These are phyloP conservation scores for Aspergillus haitiensis DNA, from an alignment of 495 filamentous ascomycete genomes.

Conservation along the genomic window DNA sequence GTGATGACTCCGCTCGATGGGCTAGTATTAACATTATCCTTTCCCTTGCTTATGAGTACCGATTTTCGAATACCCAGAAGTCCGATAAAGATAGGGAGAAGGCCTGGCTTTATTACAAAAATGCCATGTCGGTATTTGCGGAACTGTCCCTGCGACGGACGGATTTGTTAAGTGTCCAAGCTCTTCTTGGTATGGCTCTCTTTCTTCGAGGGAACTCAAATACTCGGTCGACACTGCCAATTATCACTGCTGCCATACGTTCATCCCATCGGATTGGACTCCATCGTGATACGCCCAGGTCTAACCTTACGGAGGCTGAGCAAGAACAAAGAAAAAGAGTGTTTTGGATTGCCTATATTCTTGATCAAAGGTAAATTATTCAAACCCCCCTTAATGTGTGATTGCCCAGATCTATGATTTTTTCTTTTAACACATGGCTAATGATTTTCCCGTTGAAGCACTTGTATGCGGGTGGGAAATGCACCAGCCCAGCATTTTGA, in stretches of 20 bases:
- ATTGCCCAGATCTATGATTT: too few species aligned
- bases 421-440: too few species aligned
- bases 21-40: conserved; percentile 90
- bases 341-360: conserved; percentile 90
- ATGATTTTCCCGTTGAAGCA: conserved; percentile 34
- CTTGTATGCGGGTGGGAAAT: conserved; percentile 83
- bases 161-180: conserved; percentile 90
- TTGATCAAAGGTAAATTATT: conserved; percentile 75
- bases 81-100: conserved; percentile 84
- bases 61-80: conserved; percentile 84
- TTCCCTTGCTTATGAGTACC: conserved; percentile 83
- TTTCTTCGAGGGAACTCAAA: conserved; percentile 95
- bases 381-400: too few species aligned
- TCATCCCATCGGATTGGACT: conserved; percentile 92
- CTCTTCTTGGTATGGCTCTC: conserved; percentile 88
- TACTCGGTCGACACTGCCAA: conserved; percentile 82
- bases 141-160: conserved; percentile 92
- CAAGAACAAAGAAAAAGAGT: conserved; percentile 92
- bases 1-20: conserved; percentile 94
- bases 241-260: conserved; percentile 88
- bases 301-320: conserved; percentile 78
- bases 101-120: conserved; percentile 91
- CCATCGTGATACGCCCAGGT: conserved; percentile 82
- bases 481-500: conserved; percentile 91
- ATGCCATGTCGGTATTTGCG: conserved; percentile 85